These are phyloP conservation scores for Hymenoscyphus fraxineus DNA, from an alignment of 2,329 filamentous ascomycete species.

Conservation along the genomic window DNA sequence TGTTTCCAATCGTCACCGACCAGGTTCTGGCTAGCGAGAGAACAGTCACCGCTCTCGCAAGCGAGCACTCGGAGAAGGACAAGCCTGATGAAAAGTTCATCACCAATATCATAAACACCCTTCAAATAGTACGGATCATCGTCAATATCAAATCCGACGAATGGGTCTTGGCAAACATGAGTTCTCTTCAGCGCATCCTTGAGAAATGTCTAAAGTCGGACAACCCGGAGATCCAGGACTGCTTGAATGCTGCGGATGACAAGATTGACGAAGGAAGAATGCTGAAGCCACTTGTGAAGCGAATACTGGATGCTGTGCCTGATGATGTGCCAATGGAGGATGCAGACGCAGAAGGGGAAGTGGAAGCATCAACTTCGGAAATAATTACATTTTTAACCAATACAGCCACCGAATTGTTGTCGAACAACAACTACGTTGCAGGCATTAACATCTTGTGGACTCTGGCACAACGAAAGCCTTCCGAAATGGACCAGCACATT, in stretches of 20 bases:
- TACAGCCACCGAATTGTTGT: constrained; percentile 84
- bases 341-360: constrained; percentile 78
- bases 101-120: constrained; percentile 85
- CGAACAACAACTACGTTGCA: constrained; percentile 74
- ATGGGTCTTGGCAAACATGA: constrained; percentile 79
- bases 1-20: constrained; percentile 88
- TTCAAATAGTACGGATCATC: constrained; percentile 88
- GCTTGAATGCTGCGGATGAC: constrained; percentile 71
- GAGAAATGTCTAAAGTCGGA: constrained; percentile 88
- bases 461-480: constrained; percentile 76
- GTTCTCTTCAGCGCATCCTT: constrained; percentile 77
- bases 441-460: constrained; percentile 94
- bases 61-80: constrained; percentile 60
- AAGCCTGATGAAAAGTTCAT: constrained; percentile 80
- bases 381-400: constrained; percentile 80
- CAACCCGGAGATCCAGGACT: constrained; percentile 89
- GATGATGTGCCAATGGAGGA: constrained; percentile 71
- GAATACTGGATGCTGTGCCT: constrained; percentile 85
- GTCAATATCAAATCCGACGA: constrained; percentile 84
- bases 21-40: constrained; percentile 80
- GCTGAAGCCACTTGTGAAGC: constrained; percentile 71
- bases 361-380: constrained; percentile 78
- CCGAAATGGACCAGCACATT: constrained; percentile 87
- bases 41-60: constrained; percentile 56
- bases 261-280: constrained; percentile 66